Conservation (phyloP, 148 eudicot genomes). For the Linanthus parryae region DNA sequence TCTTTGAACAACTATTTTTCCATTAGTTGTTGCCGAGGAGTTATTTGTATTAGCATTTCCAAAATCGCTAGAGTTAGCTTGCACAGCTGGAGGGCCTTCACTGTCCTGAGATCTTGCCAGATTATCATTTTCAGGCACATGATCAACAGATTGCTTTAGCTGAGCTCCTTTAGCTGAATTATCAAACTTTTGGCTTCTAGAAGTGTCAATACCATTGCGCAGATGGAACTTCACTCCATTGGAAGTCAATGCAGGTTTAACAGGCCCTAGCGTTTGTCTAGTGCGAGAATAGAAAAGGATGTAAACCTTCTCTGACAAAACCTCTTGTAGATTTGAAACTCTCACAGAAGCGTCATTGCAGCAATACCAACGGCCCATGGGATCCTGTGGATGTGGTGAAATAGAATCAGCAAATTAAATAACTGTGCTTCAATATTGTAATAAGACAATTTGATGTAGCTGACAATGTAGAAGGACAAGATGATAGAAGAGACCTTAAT, state of each 20-base stretch:
- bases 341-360: slow-evolving; percentile 89
- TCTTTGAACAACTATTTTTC: slow-evolving; percentile 29
- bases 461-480: slow-evolving; percentile 9
- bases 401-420: no score
- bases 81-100: slow-evolving; percentile 30
- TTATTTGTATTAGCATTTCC: slow-evolving; percentile 30
- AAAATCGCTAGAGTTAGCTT: slow-evolving; percentile 28
- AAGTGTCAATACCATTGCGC: slow-evolving; percentile 34
- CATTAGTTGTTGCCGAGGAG: slow-evolving; percentile 25
- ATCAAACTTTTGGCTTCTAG: slow-evolving; percentile 18
- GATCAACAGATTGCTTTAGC: slow-evolving; percentile 18
- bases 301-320: slow-evolving; percentile 90
- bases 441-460: neutral
- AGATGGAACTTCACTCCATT: slow-evolving; percentile 49
- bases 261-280: slow-evolving; percentile 47
- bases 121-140: slow-evolving; percentile 24
- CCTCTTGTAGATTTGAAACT: slow-evolving; percentile 63
- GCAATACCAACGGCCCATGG: slow-evolving; percentile 87
- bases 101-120: slow-evolving; percentile 27
- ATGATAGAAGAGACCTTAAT: slow-evolving; percentile 59
- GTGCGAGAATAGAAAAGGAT: slow-evolving; percentile 87
- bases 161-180: slow-evolving; percentile 21
- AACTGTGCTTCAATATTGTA: no score
- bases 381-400: slow-evolving; percentile 58
- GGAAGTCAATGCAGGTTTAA: slow-evolving; percentile 28